A percentile compares a stretch with the other conserved stretches of the same genome.
Conservation (phyloP, 129 eudicot genomes). For the Centrapalus pauciflorus region DNA sequence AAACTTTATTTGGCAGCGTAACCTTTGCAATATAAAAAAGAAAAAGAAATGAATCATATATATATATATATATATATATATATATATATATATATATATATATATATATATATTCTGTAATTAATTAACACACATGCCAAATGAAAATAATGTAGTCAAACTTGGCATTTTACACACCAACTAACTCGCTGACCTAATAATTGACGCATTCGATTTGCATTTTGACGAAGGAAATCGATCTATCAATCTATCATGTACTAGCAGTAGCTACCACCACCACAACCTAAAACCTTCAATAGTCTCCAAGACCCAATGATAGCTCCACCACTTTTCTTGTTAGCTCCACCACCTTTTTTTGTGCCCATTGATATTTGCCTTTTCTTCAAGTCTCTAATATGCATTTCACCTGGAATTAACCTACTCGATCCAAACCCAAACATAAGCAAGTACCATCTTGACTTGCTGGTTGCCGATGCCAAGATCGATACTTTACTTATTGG, state of each 20-base stretch:
- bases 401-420: constrained; percentile 27
- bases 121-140: constrained; percentile 1
- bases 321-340: constrained; percentile 7
- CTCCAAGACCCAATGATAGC: constrained; percentile 33
- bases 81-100: too few species aligned
- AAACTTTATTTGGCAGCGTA: background rate
- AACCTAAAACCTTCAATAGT: constrained; percentile 40
- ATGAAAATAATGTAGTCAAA: constrained; percentile 4
- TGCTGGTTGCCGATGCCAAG: constrained; percentile 36
- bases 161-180: constrained; percentile 12
- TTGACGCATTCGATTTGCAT: constrained; percentile 12
- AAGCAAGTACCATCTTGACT: constrained; percentile 49
- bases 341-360: constrained; percentile 1
- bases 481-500: constrained; percentile 30
- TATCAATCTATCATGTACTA: too few species aligned
- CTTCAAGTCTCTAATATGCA: constrained; percentile 51
- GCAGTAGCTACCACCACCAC: constrained; percentile 31
- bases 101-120: constrained; percentile 12
- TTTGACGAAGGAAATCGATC: constrained; percentile 19
- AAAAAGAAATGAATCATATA: background rate
- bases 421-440: constrained; percentile 37
- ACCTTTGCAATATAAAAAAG: background rate
- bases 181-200: constrained; percentile 16
- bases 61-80: too few species aligned
- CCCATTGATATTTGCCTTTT: constrained; percentile 33